Base-by-base conservation (phyloP, 148 eudicot genomes). In the Diospyros lotus region DNA sequence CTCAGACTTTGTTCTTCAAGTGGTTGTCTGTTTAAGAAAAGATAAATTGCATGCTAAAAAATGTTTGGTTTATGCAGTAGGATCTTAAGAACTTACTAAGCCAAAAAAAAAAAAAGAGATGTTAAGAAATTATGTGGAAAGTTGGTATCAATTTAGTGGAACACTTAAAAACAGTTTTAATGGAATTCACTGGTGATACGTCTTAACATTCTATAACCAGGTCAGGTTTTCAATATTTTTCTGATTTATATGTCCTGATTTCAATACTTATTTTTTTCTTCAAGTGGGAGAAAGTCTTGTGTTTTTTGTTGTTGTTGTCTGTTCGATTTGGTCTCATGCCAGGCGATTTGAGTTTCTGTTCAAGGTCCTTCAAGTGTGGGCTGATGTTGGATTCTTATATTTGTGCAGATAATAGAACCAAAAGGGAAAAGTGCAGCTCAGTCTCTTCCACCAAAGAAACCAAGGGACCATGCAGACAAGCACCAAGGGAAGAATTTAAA, bases 391-490 rank as follows among this genome's bases (percentile, higher is more conserved):
- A 28, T 28, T 53, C 66, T 46, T 80, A 18, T 62, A 46, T 79
- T 73, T 64, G 82, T 80, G 51, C 79, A 86, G 89, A 62, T 73
- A 72, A 75, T 69, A 80, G 92, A 86, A 58, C 13, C 74, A 69
- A 84, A 77, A 80, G 85, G 82, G 71, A 86, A 67, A 75, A 87
- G 83, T 85, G 87, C 85, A 56, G 83, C 82, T 73, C 91, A 92
- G 73, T 84, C 91, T 55, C 80, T 84, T 71, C 85, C 82, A 73
- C 79, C 82, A 52, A 91, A 85, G 80, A 91, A 84, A 72, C 84
- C 80, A 15, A 82, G 82, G 64, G 92, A 83, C 45, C 73, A 64
- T 62, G 75, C 75, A 66, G 92, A 82, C 58, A 85, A 87, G 73
- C 88, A 80, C 67, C 84, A 72, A 77, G 79, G 50, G 76, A 85